Evolutionary conservation across 2,329 filamentous ascomycete species (phyloP).

Genomic region (Colletotrichum sp.): DNA sequence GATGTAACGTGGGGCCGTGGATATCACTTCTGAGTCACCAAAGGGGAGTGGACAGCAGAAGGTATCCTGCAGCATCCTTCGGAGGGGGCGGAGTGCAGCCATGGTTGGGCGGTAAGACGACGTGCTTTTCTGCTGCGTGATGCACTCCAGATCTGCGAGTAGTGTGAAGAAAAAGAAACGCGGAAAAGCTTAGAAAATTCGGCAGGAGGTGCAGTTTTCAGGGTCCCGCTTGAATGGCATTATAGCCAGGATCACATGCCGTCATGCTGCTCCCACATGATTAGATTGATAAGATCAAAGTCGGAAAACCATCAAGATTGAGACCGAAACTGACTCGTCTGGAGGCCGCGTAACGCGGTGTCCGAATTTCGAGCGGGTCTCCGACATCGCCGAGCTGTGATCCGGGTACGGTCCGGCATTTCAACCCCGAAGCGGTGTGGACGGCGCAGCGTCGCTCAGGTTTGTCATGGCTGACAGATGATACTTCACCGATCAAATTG

Average conservation of each 20-base stretch:
- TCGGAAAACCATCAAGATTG: not conserved
- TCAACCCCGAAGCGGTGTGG: not conserved
- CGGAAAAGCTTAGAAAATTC: not conserved
- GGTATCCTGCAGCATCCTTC: not conserved
- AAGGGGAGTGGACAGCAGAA: not conserved
- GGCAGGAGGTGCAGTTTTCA: not conserved
- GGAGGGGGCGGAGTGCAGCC: not conserved
- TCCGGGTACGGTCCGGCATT: not conserved
- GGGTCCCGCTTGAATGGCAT: not conserved
- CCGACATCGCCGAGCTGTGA: not conserved
- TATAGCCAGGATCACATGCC: not conserved
- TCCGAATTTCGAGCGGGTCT: not conserved
- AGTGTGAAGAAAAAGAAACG: not conserved
- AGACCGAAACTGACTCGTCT: not conserved
- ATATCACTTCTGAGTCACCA: not conserved
- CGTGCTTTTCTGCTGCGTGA: not conserved
- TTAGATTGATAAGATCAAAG: not conserved
- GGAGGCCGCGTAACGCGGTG: not conserved
- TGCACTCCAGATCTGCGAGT: not conserved
- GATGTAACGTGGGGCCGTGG: not conserved
- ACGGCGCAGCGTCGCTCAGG: fast-evolving
- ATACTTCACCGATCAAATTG: not conserved
- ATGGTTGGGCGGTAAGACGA: not conserved
- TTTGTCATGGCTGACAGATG: not conserved
- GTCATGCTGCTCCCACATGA: not conserved